phyloP scores from a whole-genome alignment of 2,329 filamentous ascomycete species.

The Sclerotiophoma versabilis region DNA sequence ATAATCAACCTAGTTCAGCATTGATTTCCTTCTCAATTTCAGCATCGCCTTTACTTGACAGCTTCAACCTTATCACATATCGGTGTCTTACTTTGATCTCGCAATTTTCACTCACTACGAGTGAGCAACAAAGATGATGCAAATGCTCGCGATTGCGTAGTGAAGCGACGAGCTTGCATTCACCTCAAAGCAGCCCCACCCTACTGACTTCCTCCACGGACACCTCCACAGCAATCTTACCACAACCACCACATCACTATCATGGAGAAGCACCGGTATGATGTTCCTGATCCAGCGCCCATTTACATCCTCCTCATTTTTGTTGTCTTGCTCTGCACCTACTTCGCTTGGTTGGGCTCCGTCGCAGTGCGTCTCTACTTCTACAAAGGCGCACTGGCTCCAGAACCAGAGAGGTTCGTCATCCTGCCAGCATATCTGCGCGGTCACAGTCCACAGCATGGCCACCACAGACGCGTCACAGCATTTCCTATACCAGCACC shows the following conservation, averaged over 20 bases:
- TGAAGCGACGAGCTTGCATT: conserved; percentile 1
- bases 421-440: conserved; percentile 25
- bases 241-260: no score
- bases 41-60: no score
- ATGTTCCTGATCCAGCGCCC: conserved; percentile 4
- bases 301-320: conserved; percentile 28
- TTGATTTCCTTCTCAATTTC: no score
- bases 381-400: conserved; percentile 33
- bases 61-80: no score
- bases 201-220: background rate
- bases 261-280: background rate
- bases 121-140: background rate
- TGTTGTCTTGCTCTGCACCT: conserved; percentile 24
- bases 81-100: no score
- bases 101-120: no score
- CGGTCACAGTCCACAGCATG: background rate
- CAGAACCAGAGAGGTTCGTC: conserved; percentile 27
- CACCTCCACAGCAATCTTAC: background rate
- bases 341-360: conserved; percentile 29
- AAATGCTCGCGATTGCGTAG: background rate
- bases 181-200: conserved; percentile 1
- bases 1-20: no score
- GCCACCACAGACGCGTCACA: background rate
- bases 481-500: conserved; percentile 1
- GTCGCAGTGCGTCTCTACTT: conserved; percentile 34